A percentile compares a stretch with the other conserved stretches of the same genome.
Evolutionary conservation across 1,284 basidiomycete genomes (phyloP).

Genomic region (Pseudozyma sp.): DNA sequence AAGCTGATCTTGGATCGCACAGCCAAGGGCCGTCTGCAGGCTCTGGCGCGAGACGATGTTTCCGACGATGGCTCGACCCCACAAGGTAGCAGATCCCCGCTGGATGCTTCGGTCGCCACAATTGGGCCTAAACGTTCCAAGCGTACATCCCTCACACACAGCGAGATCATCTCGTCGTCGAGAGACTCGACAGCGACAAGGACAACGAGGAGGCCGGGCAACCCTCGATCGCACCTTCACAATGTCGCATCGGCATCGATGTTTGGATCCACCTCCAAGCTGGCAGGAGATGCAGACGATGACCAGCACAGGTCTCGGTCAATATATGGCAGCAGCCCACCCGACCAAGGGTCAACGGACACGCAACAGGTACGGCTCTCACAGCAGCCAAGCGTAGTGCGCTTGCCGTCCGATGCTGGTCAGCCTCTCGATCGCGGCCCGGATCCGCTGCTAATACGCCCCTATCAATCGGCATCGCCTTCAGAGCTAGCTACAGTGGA

Average conservation of each 20-base stretch:
- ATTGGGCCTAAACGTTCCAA: constrained; percentile 27
- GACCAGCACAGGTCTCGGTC: background rate
- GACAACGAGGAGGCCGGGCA: constrained; percentile 6
- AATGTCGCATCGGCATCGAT: constrained; percentile 17
- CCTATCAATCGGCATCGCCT: constrained; percentile 14
- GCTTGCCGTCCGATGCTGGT: constrained; percentile 6
- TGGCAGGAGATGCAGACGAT: background rate
- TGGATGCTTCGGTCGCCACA: constrained; percentile 39
- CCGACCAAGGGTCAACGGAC: constrained; percentile 9
- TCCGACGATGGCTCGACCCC: constrained; percentile 41
- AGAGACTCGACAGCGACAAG: constrained; percentile 11
- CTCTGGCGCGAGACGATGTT: constrained; percentile 21
- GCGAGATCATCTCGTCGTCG: constrained; percentile 27
- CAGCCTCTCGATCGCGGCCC: background rate
- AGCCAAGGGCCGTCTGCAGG: constrained; percentile 30
- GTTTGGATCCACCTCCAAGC: constrained; percentile 6
- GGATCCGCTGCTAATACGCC: constrained; percentile 32
- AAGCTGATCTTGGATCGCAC: constrained; percentile 8
- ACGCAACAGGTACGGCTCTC: background rate
- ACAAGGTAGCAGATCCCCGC: constrained; percentile 43
- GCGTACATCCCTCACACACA: constrained; percentile 27
- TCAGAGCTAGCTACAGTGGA: background rate
- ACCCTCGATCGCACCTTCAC: constrained; percentile 32
- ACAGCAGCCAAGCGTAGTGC: background rate
- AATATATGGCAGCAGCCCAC: constrained; percentile 6